These are phyloP conservation scores for Xanthoconium purpureum DNA, from an alignment of 768 basidiomycete genomes.

Conservation along the genomic window DNA sequence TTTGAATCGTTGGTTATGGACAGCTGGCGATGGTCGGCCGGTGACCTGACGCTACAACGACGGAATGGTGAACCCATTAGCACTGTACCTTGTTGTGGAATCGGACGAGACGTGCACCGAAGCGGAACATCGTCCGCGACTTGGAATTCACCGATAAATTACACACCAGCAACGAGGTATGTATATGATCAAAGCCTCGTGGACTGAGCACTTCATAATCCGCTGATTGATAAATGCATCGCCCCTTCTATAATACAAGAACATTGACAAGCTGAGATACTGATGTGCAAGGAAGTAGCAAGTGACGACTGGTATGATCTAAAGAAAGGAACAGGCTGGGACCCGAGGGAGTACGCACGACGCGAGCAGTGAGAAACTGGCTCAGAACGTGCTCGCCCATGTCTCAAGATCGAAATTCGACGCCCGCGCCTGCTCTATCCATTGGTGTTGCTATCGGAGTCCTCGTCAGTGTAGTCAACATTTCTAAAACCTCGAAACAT, in stretches of 20 bases:
- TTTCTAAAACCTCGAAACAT: slow-evolving; percentile 1
- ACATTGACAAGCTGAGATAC: slow-evolving; percentile 28
- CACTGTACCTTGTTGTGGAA: too few species aligned
- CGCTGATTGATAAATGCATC: slow-evolving; percentile 11
- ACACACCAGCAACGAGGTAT: background rate
- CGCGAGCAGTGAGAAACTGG: slow-evolving; percentile 16
- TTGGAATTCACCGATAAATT: background rate
- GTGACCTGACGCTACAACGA: too few species aligned
- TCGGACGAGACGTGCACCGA: too few species aligned
- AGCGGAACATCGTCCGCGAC: too few species aligned
- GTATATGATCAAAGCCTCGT: background rate
- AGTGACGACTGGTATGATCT: slow-evolving; percentile 27
- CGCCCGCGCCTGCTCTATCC: slow-evolving; percentile 64
- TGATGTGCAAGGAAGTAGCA: slow-evolving; percentile 30
- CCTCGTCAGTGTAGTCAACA: slow-evolving; percentile 8
- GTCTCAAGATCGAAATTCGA: slow-evolving; percentile 70
- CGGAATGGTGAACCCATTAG: too few species aligned
- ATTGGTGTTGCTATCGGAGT: slow-evolving; percentile 58
- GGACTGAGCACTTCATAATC: background rate
- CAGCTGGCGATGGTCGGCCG: too few species aligned
- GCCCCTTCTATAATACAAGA: slow-evolving; percentile 31
- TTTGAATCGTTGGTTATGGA: too few species aligned
- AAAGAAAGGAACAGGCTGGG: slow-evolving; percentile 9
- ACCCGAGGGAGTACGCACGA: slow-evolving; percentile 1
- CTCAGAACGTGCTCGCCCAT: slow-evolving; percentile 76